Conservation (phyloP, 1,284 basidiomycete genomes). For the Macrocystidia cucumis region DNA sequence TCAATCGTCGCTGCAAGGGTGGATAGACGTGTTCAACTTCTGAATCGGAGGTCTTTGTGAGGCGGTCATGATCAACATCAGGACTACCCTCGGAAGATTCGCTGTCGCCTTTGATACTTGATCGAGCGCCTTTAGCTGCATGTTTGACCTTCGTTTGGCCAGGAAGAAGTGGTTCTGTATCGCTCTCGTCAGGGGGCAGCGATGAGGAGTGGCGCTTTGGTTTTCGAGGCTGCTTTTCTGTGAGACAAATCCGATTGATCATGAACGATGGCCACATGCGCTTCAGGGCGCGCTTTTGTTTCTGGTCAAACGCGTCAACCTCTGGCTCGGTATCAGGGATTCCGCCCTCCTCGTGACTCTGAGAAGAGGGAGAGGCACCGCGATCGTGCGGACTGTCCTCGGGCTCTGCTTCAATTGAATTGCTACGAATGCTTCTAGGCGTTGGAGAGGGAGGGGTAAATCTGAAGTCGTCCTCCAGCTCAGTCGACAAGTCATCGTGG, state of each 20-base stretch:
- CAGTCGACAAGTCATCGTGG: too few relatives aligned
- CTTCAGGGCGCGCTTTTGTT: constrained; percentile 23
- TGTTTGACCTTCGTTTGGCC: constrained; percentile 34
- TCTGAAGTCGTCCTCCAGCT: too few relatives aligned
- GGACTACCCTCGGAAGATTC: constrained; percentile 33
- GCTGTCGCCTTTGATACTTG: constrained; percentile 40
- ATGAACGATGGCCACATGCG: constrained; percentile 40
- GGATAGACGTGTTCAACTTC: constrained; percentile 3
- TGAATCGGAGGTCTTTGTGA: constrained; percentile 5
- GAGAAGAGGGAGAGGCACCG: not conserved
- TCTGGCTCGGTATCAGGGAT: too few relatives aligned
- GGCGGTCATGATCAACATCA: constrained; percentile 11
- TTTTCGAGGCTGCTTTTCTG: constrained; percentile 8
- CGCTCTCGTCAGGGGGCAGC: constrained; percentile 16
- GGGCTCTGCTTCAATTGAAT: not conserved
- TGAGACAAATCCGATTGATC: constrained; percentile 26
- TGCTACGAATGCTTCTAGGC: too few relatives aligned
- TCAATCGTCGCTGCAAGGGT: too few relatives aligned
- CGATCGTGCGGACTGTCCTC: not conserved
- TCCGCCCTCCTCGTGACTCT: not conserved
- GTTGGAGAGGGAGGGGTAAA: too few relatives aligned
- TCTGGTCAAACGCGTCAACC: constrained; percentile 14
- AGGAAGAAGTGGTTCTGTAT: constrained; percentile 29
- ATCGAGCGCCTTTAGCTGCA: constrained; percentile 17
- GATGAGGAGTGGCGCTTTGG: constrained; percentile 11